A percentile compares a stretch with the other conserved stretches of the same genome.
phyloP scores from a whole-genome alignment of 345 rosid species.

The Populus nigra region DNA sequence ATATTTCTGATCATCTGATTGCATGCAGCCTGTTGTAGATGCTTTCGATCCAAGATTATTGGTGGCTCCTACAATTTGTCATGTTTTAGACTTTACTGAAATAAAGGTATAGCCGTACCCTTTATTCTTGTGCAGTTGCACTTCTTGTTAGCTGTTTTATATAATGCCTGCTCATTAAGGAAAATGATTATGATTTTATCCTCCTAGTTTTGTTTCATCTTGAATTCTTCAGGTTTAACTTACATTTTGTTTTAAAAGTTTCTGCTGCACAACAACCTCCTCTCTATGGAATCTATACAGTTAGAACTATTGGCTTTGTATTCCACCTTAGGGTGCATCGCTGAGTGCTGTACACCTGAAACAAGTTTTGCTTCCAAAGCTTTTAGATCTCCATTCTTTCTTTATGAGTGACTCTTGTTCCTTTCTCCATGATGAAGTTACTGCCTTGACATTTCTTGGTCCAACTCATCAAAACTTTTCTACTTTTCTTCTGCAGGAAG shows the following conservation, averaged over 20 bases:
- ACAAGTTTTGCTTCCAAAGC: not conserved
- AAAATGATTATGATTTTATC: not conserved
- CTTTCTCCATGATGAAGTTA: not conserved
- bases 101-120: conserved; percentile 53
- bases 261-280: not conserved
- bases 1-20: not conserved
- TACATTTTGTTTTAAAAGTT: not conserved
- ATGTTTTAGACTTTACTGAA: conserved; percentile 64
- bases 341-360: not conserved
- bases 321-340: not conserved
- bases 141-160: not conserved
- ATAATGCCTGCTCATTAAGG: not conserved
- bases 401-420: not conserved
- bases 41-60: conserved; percentile 96
- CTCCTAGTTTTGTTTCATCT: not conserved
- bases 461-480: not conserved
- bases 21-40: conserved; percentile 90
- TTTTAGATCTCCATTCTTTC: not conserved
- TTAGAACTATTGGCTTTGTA: not conserved
- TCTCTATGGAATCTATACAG: not conserved
- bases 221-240: not conserved
- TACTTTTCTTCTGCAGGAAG: conserved; percentile 59
- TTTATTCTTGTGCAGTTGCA: not conserved
- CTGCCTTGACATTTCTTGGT: conserved; percentile 10
- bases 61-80: conserved; percentile 73